These are phyloP conservation scores for Botryotinia convoluta DNA, from an alignment of 2,329 filamentous ascomycete genomes.

Conservation along the genomic window DNA sequence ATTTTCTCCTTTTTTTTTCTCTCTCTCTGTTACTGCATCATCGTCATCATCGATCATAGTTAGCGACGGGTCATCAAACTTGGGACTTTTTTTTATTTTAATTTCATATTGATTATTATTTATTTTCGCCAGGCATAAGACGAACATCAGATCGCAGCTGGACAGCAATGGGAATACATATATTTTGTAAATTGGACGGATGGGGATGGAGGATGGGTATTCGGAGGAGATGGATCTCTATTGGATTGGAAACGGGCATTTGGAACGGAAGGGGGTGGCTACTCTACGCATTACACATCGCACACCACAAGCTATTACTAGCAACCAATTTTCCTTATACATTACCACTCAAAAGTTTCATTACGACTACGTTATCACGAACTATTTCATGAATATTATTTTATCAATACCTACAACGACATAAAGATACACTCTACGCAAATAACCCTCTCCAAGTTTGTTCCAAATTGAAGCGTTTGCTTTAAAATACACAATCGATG, in stretches of 20 bases:
- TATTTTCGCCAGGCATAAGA: slow-evolving; percentile 19
- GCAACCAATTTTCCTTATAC: slow-evolving; percentile 20
- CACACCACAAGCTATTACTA: slow-evolving; percentile 18
- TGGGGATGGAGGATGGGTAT: slow-evolving; percentile 5
- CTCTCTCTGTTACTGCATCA: slow-evolving; percentile 15
- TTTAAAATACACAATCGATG: slow-evolving; percentile 17
- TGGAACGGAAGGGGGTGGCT: slow-evolving; percentile 6
- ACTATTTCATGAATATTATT: slow-evolving; percentile 21
- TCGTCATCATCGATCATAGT: slow-evolving; percentile 22
- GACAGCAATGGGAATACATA: slow-evolving; percentile 19
- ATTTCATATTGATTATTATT: slow-evolving; percentile 10
- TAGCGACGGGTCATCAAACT: slow-evolving; percentile 22
- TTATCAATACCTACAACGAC: slow-evolving; percentile 1
- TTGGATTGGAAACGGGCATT: slow-evolving; percentile 18
- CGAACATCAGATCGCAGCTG: slow-evolving; percentile 20
- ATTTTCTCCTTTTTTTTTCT: slow-evolving; percentile 6
- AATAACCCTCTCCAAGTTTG: slow-evolving; percentile 17
- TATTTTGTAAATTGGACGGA: slow-evolving; percentile 18
- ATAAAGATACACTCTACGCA: slow-evolving; percentile 10
- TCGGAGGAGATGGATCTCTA: slow-evolving; percentile 14
- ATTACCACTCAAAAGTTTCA: neutral
- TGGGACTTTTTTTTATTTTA: slow-evolving; percentile 19
- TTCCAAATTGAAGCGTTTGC: slow-evolving; percentile 17
- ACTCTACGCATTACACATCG: slow-evolving; percentile 10
- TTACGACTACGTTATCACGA: slow-evolving; percentile 22